Evolutionary conservation across 2,329 filamentous ascomycete species (phyloP), one percentile per base, ranked within the genome.

Genomic region (Passalora sequoiae): DNA sequence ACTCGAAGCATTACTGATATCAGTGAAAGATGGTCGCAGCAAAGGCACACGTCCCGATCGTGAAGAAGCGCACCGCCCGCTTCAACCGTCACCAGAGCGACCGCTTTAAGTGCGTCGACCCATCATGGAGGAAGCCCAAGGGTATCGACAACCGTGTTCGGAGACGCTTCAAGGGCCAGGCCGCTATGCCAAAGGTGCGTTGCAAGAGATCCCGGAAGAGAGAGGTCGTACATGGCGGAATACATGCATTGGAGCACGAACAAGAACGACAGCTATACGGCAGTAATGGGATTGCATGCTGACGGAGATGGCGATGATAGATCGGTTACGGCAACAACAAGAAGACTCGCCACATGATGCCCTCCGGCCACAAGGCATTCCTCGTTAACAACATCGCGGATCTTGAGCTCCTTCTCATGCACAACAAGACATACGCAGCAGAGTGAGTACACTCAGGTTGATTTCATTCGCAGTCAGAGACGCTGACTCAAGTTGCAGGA

Each of bases 321-420:
- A 98, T 98, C 71, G 92, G 92, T 68, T 98, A 89, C 72, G 89
- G 92, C 64, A 92, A 86, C 76, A 97, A 97, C 87, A 94, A 88
- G 83, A 97, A 97, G 83, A 98, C 92, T 70, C 84, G 87, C 69
- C 91, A 94, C 81, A 84, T 97, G 84, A 94, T 89, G 80, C 92
- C 92, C 70, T 95, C 89, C 65, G 92, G 92, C 76, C 91, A 97
- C 86, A 97, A 96, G 84, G 87, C 91, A 60, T 98, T 98, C 86
- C 83, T 97, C 69, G 92, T 98, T 77, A 88, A 84, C 84, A 98
- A 98, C 81, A 73, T 81, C 73, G 81, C 84, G 71, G 92, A 98
- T 64, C 84, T 98, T 67, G 91, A 98, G 74, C 85, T 98, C 55
- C 84, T 98, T 67, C 80, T 98, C 66, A 98, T 98, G 92, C 92